A percentile compares a stretch with the other conserved stretches of the same genome.
Evolutionary conservation across 495 filamentous ascomycete genomes (phyloP).

Genomic region (Podospora comata): DNA sequence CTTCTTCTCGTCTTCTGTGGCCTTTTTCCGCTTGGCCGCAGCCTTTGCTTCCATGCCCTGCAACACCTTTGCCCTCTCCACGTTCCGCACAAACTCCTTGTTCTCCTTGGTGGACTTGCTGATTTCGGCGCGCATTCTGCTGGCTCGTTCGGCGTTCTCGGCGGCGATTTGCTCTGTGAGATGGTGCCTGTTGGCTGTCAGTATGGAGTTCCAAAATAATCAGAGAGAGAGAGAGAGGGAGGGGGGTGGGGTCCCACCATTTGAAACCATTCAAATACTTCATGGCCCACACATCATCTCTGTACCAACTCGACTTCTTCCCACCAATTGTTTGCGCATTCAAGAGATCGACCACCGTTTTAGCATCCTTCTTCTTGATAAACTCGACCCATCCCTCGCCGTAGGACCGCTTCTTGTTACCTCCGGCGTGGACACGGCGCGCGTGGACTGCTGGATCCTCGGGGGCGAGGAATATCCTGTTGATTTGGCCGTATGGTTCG

Average conservation of each 20-base stretch:
- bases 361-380: conserved; percentile 59
- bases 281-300: conserved; percentile 84
- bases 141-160: conserved; percentile 80
- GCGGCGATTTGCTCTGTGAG: conserved; percentile 67
- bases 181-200: conserved; percentile 34
- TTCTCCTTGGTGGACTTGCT: conserved; percentile 74
- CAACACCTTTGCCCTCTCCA: conserved; percentile 71
- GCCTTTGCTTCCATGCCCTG: conserved; percentile 66
- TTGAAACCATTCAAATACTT: conserved; percentile 81
- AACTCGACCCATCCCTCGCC: conserved; percentile 97
- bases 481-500: conserved; percentile 72
- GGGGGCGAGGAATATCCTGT: conserved; percentile 82
- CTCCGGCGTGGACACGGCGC: conserved; percentile 60
- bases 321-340: conserved; percentile 83
- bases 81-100: conserved; percentile 73
- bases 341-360: conserved; percentile 75
- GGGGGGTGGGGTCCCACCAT: conserved; percentile 44
- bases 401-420: conserved; percentile 84
- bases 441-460: conserved; percentile 63
- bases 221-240: neutral
- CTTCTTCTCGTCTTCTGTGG: conserved; percentile 23
- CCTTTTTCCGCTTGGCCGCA: conserved; percentile 55
- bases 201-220: neutral
- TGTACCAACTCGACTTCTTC: conserved; percentile 83
- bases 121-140: conserved; percentile 77